A percentile compares a stretch with the other conserved stretches of the same genome.
Conservation (phyloP, 2,329 filamentous ascomycete species). For the Penicillium occitanis region DNA sequence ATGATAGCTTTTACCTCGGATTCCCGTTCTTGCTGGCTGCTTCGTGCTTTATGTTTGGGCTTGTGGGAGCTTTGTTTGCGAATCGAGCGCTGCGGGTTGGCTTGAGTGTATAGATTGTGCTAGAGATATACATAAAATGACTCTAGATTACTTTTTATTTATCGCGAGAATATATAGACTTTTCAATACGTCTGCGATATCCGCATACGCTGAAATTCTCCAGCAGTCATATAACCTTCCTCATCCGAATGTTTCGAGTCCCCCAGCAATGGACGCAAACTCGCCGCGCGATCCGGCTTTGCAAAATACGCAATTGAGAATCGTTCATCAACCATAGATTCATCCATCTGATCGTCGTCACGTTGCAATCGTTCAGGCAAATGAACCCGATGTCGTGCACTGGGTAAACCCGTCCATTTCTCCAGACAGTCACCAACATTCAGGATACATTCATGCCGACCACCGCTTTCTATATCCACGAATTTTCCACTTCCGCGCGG, state of each 20-base stretch:
- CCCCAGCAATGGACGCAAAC: slow-evolving; percentile 7
- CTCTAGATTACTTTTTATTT: neutral
- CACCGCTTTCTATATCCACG: slow-evolving; percentile 2
- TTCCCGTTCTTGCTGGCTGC: slow-evolving; percentile 5
- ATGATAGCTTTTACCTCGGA: neutral
- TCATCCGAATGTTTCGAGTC: neutral
- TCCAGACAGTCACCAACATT: slow-evolving; percentile 15
- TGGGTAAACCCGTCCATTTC: slow-evolving; percentile 12
- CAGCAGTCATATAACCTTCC: slow-evolving; percentile 7
- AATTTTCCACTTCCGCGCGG: slow-evolving; percentile 1
- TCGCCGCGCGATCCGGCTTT: slow-evolving; percentile 15
- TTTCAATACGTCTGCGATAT: slow-evolving; percentile 4
- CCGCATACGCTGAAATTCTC: slow-evolving; percentile 11
- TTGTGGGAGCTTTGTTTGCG: slow-evolving; percentile 6
- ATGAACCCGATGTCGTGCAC: slow-evolving; percentile 14
- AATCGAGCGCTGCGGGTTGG: neutral
- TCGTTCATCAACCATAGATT: neutral
- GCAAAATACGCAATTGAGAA: slow-evolving; percentile 13
- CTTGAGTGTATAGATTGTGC: neutral
- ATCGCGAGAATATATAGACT: neutral
- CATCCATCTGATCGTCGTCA: neutral
- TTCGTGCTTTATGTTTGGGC: neutral
- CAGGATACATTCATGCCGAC: slow-evolving; percentile 8
- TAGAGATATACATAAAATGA: neutral
- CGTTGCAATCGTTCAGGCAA: slow-evolving; percentile 1